These are phyloP conservation scores for Kwoniella pini DNA, from an alignment of 768 basidiomycete species.

Conservation along the genomic window DNA sequence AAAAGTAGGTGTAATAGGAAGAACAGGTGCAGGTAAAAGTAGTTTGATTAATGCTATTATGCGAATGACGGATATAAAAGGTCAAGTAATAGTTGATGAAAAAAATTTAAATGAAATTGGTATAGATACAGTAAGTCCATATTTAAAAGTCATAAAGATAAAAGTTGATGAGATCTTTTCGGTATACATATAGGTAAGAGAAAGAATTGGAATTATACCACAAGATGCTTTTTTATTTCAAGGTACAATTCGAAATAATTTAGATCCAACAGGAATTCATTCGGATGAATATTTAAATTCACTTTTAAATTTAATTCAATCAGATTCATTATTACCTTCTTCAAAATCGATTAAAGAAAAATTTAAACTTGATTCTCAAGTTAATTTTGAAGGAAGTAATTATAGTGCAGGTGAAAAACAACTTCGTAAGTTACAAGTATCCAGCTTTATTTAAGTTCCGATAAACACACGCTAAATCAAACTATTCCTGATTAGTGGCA, in stretches of 20 bases:
- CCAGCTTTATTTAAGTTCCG: too few relatives aligned
- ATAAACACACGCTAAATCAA: too few relatives aligned
- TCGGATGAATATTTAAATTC: conserved; percentile 67
- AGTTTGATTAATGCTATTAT: conserved; percentile 59
- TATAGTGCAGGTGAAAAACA: conserved; percentile 70
- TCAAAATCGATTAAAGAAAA: conserved; percentile 60
- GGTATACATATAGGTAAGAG: conserved; percentile 55
- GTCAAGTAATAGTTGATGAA: conserved; percentile 62
- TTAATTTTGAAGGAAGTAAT: conserved; percentile 68
- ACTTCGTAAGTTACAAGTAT: conserved; percentile 56
- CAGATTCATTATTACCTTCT: conserved; percentile 21
- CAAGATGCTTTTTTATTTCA: conserved; percentile 65
- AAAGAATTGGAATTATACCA: conserved; percentile 68
- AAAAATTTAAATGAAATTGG: conserved; percentile 59
- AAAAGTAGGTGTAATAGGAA: conserved; percentile 72
- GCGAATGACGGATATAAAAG: conserved; percentile 63
- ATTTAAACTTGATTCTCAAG: conserved; percentile 65
- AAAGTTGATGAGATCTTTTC: too few relatives aligned
- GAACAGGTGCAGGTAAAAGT: conserved; percentile 66
- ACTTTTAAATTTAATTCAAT: conserved; percentile 65
- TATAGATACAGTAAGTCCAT: conserved; percentile 57
- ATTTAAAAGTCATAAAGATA: not conserved
- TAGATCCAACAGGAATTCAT: conserved; percentile 61
- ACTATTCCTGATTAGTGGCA: conserved; percentile 54
- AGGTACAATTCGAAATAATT: conserved; percentile 57